Conservation (phyloP, 116 monocot species). For the Dioscorea cayenensis region DNA sequence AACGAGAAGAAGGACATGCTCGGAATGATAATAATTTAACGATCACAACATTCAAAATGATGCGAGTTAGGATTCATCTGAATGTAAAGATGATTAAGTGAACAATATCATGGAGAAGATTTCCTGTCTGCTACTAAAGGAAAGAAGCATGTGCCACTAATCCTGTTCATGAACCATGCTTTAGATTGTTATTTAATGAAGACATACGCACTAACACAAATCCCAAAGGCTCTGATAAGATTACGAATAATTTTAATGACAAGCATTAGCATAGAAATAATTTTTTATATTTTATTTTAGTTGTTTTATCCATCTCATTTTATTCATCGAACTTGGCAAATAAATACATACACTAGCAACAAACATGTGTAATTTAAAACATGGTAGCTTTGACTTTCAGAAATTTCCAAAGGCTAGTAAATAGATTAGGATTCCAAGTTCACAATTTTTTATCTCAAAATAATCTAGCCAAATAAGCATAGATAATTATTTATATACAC, state of each 20-base stretch:
- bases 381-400: no score
- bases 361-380: no score
- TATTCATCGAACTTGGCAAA: no score
- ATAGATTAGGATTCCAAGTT: no score
- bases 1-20: not conserved
- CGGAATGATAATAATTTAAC: not conserved
- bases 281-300: no score
- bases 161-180: not conserved
- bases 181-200: not conserved
- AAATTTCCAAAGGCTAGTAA: no score
- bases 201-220: not conserved
- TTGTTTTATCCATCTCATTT: no score
- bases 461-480: no score
- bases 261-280: not conserved
- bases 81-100: conserved; percentile 29
- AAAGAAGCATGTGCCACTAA: conserved; percentile 30
- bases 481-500: no score
- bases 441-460: no score
- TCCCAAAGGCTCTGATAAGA: not conserved
- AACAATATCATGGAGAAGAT: conserved; percentile 37
- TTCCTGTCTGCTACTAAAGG: conserved; percentile 26
- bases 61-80: conserved; percentile 19
- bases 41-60: not conserved
- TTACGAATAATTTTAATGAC: not conserved
- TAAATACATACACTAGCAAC: no score